Evolutionary conservation across 2,329 filamentous ascomycete species (phyloP), one percentile per base, ranked within the genome.

Genomic region (Fusarium sororula): DNA sequence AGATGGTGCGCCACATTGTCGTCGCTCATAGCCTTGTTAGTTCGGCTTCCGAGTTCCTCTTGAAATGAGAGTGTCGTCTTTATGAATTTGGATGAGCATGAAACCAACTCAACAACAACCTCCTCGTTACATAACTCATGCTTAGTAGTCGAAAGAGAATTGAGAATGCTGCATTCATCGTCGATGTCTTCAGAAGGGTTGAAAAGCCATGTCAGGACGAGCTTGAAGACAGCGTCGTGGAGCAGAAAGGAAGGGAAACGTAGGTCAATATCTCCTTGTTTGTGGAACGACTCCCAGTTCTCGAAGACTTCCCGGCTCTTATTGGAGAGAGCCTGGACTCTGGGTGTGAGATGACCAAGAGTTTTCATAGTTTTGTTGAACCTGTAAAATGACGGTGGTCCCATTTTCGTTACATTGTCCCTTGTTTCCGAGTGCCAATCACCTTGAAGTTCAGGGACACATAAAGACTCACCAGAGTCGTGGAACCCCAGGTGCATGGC

Each of bases 341-440:
- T 15, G 2, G 32, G n/a, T 12, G 5, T 37, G 18, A 37, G 32
- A 0, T 20, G 9, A 5, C 17, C 13, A 15, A 53, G 50, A 0
- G 1, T 11, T 1, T 8, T 3, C 6, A 37, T 12, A 4, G 32
- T 4, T 12, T 11, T 53, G 8, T 12, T 26, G 1, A 6, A 4
- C 8, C 12, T 24, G 12, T 32, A 26, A 15, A 26, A 13, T 4
- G 50, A 5, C 8, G 15, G 13, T 20, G 20, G 32, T 18, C 6
- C 24, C 44, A 11, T 4, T 47, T 3, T 26, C 18, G 8, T 22
- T 18, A 9, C 13, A 47, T 15, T 22, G 13, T 3, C 24, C 4
- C 38, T 22, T 9, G 8, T 5, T 14, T 13, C 3, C 24, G 28
- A 28, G 8, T 11, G 6, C 12, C 12, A 22, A 4, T 22, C 24